Evolutionary conservation across 306 rosid genomes (phyloP).

Genomic region (Acacia crassicarpa): DNA sequence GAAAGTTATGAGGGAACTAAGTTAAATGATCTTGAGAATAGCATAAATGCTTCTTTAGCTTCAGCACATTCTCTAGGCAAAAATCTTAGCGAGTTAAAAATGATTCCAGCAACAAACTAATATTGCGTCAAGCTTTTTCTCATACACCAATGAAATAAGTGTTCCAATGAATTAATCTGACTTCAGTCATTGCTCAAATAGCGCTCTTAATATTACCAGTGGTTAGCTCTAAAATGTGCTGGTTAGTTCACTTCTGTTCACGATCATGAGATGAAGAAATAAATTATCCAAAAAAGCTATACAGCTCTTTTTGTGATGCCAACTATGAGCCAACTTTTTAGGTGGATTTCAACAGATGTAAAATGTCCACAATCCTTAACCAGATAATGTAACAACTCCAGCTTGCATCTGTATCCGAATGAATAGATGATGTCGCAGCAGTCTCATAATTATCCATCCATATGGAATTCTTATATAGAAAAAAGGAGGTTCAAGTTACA

Average conservation of each 20-base stretch:
- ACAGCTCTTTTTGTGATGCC: conserved; percentile 31
- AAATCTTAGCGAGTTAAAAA: conserved; percentile 13
- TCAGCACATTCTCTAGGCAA: conserved; percentile 30
- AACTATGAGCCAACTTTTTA: conserved; percentile 45
- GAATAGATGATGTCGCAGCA: conserved; percentile 42
- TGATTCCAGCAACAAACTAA: conserved; percentile 31
- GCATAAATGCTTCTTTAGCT: conserved; percentile 34
- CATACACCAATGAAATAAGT: conserved; percentile 20
- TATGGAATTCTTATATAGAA: conserved; percentile 34
- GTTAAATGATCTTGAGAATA: neutral
- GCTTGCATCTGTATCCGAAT: conserved; percentile 39
- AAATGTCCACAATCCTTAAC: conserved; percentile 45
- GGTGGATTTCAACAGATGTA: conserved; percentile 40
- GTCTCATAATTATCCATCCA: conserved; percentile 51
- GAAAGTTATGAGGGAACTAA: conserved; percentile 13
- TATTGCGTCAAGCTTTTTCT: conserved; percentile 26
- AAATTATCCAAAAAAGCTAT: conserved; percentile 33
- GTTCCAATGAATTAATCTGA: conserved; percentile 33
- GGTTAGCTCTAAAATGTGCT: conserved; percentile 33
- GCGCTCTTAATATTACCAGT: conserved; percentile 27
- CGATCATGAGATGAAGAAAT: conserved; percentile 33
- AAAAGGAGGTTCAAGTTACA: conserved; percentile 35
- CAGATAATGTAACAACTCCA: conserved; percentile 43
- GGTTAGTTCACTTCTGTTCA: conserved; percentile 39
- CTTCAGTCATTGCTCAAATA: conserved; percentile 39